A percentile compares a stretch with the other conserved stretches of the same genome.
Evolutionary conservation across 2,329 filamentous ascomycete genomes (phyloP).

Genomic region (Colletotrichum musae): DNA sequence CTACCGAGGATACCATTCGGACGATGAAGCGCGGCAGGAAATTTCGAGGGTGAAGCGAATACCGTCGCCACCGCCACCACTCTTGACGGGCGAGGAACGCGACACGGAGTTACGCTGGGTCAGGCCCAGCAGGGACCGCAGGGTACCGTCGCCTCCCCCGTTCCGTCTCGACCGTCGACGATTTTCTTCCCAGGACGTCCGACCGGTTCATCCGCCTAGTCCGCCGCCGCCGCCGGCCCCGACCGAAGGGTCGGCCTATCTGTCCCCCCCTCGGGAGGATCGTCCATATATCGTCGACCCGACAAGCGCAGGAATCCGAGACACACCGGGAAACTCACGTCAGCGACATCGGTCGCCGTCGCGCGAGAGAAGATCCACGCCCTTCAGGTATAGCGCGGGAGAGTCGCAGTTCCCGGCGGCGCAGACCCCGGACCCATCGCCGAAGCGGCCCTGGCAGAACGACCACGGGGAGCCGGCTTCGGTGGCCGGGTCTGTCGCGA

Average conservation of each 20-base stretch:
- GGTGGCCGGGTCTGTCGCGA: not conserved
- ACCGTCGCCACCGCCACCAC: not conserved
- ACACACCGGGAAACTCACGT: not conserved
- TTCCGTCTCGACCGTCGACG: not conserved
- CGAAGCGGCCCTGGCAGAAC: not conserved
- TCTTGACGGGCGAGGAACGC: too few relatives aligned
- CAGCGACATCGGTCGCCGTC: too few relatives aligned
- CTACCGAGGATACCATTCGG: not conserved
- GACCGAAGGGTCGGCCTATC: not conserved
- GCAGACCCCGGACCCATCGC: too few relatives aligned
- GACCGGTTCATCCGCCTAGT: not conserved
- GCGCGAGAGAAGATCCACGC: not conserved
- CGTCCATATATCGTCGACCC: not conserved
- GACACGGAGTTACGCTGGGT: too few relatives aligned
- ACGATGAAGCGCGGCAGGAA: slow-evolving; percentile 13
- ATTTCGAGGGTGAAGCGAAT: too few relatives aligned
- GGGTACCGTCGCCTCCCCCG: not conserved
- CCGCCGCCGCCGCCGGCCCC: not conserved
- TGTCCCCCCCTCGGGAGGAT: not conserved
- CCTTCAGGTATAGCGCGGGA: too few relatives aligned
- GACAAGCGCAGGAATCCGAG: not conserved
- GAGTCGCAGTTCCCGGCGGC: too few relatives aligned
- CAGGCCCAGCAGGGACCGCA: too few relatives aligned
- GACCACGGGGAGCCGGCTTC: not conserved
- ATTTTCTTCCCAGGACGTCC: slow-evolving; percentile 8